These are phyloP conservation scores for Umbelopsis vinacea DNA, from an alignment of 192 early-diverging fungal species.

Conservation along the genomic window DNA sequence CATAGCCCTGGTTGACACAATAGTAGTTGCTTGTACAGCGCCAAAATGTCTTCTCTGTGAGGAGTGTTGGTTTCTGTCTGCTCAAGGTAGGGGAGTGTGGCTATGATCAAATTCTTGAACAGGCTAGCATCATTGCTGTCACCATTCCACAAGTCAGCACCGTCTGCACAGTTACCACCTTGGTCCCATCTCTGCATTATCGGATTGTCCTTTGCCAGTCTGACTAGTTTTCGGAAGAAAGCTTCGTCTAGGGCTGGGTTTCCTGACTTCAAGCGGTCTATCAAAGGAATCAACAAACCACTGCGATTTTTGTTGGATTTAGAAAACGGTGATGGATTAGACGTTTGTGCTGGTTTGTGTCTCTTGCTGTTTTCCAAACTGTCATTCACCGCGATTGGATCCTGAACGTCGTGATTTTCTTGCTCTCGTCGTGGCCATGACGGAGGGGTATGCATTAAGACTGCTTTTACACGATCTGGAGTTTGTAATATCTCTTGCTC, in stretches of 20 bases:
- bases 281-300: constrained; percentile 19
- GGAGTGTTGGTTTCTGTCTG: neutral
- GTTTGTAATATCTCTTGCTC: neutral
- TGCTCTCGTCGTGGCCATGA: constrained; percentile 23
- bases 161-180: constrained; percentile 30
- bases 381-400: neutral
- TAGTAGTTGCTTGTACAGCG: constrained; percentile 31
- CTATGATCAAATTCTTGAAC: constrained; percentile 36
- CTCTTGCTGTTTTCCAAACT: constrained; percentile 16
- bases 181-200: constrained; percentile 38
- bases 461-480: neutral
- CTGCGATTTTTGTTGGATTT: constrained; percentile 13
- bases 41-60: constrained; percentile 12
- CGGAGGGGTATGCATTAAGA: neutral
- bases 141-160: constrained; percentile 32
- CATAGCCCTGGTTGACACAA: constrained; percentile 35
- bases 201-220: constrained; percentile 34
- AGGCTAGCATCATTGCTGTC: constrained; percentile 33
- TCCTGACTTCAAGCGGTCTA: constrained; percentile 22
- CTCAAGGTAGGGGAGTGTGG: constrained; percentile 7
- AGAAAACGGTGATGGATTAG: neutral
- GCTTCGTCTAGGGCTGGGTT: neutral
- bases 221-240: constrained; percentile 32
- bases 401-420: neutral
- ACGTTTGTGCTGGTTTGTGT: constrained; percentile 1